phyloP scores from a whole-genome alignment of 805 yeast genomes.

The Kluyveromyces aestuarii region DNA sequence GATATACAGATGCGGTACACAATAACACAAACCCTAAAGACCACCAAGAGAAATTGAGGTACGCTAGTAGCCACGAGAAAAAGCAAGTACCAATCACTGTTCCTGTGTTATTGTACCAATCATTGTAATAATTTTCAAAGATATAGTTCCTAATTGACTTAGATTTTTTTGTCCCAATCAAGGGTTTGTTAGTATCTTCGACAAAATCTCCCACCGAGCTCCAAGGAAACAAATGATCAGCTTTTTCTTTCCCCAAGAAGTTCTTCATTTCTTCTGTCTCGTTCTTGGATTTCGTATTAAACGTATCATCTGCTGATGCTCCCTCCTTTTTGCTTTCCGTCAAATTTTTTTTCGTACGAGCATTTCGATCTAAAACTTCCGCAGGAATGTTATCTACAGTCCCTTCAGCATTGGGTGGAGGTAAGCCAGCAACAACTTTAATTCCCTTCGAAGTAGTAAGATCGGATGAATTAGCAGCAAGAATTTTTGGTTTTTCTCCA shows the following conservation, averaged over 20 bases:
- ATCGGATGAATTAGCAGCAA: conserved; percentile 20
- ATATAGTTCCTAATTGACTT: conserved; percentile 48
- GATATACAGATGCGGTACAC: conserved; percentile 56
- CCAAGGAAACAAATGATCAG: conserved; percentile 30
- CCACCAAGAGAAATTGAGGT: conserved; percentile 55
- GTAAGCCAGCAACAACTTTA: conserved; percentile 10
- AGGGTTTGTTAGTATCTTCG: neutral
- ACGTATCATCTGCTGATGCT: conserved; percentile 22
- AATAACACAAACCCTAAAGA: conserved; percentile 51
- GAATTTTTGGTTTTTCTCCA: neutral
- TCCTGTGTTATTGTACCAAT: conserved; percentile 62
- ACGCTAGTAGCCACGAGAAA: conserved; percentile 60
- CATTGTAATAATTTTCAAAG: conserved; percentile 59
- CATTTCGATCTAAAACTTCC: conserved; percentile 21
- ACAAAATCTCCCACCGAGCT: conserved; percentile 25
- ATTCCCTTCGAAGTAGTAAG: conserved; percentile 1
- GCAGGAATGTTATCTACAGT: conserved; percentile 24
- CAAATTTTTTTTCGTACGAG: conserved; percentile 13
- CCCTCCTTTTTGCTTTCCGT: conserved; percentile 22
- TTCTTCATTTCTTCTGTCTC: conserved; percentile 10
- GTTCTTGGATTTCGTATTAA: conserved; percentile 7
- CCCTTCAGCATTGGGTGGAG: conserved; percentile 18
- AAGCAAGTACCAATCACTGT: conserved; percentile 61
- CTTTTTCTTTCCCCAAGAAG: conserved; percentile 8
- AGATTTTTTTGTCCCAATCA: conserved; percentile 11